Evolutionary conservation across 2,329 filamentous ascomycete species (phyloP), one percentile per base, ranked within the genome.

Genomic region (Nemania serpens): DNA sequence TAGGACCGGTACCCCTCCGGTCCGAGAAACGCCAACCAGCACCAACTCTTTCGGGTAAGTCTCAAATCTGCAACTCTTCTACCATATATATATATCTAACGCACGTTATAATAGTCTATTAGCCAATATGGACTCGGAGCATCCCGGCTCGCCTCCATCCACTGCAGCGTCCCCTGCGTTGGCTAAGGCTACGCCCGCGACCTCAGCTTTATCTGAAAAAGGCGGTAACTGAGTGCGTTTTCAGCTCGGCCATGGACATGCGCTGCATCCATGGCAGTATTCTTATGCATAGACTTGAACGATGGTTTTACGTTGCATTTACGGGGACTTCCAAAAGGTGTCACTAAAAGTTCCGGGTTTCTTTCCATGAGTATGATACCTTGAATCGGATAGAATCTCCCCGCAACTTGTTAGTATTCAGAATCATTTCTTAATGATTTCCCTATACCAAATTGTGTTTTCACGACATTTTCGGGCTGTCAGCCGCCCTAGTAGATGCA

Each of bases 11-110:
- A 98, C 94, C 50, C 93, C 93, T 57, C 91, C 93, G 47, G 85
- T 84, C 18, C 77, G 80, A 56, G 78, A 81, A 63, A 75, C 70
- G 70, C 84, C 85, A 55, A 89, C 86, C 61, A 90, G 90, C 73
- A 87, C 88, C 69, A 99, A 99, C 82, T 89, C 93, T 69, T 99
- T 97, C 81, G 94, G 92, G 93, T 97, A 87, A 83, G 89, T 71
- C 10, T 18, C 5, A 12, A 52, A 20, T n/a, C 41, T 5, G 7
- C 3, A 11, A 13, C 13, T 48, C 41, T 41, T 29, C 7, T 29
- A n/a, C n/a, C 25, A 20, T 29, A 2, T 18, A 4, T 33, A 53
- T 33, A 52, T 68, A 51, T 29, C 74, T 79, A 71, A 80, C 71
- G 20, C 29, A 15, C 10, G 4, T 34, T 2, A 6, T 51, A 36